Percentiles rank a stretch among this genome's conserved stretches.
Conservation (phyloP, 805 yeast species). For the Yamadazyma endophytica region DNA sequence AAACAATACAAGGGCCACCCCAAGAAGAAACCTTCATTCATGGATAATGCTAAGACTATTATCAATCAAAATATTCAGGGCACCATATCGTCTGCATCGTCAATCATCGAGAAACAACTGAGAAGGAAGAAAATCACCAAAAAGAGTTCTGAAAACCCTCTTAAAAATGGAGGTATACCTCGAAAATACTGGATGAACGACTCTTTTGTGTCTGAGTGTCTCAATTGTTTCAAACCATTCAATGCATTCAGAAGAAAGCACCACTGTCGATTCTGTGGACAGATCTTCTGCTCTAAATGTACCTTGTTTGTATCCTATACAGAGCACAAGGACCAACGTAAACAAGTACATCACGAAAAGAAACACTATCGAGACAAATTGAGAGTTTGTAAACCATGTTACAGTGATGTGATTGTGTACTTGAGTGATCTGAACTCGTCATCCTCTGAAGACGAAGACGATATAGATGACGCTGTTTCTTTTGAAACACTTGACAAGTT, state of each 20-base stretch:
- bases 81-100: conserved; percentile 28
- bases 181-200: conserved; percentile 96
- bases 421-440: conserved; percentile 62
- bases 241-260: conserved; percentile 87
- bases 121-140: conserved; percentile 19
- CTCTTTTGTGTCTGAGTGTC: conserved; percentile 84
- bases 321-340: conserved; percentile 38
- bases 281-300: conserved; percentile 84
- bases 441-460: conserved; percentile 28
- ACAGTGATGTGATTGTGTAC: conserved; percentile 62
- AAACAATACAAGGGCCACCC: conserved; percentile 14
- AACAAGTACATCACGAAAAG: conserved; percentile 16
- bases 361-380: conserved; percentile 62
- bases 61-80: conserved; percentile 23
- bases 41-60: conserved; percentile 37
- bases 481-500: conserved; percentile 11
- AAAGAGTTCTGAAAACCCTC: conserved; percentile 34
- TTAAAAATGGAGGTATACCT: conserved; percentile 51
- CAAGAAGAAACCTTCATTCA: conserved; percentile 22
- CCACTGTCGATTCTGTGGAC: conserved; percentile 95
- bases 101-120: conserved; percentile 12
- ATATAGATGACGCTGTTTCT: conserved; percentile 13
- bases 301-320: conserved; percentile 66
- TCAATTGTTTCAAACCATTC: conserved; percentile 75
- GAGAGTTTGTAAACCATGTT: conserved; percentile 76